phyloP scores from a whole-genome alignment of 495 filamentous ascomycete genomes.

The Coniosporium apollinis region DNA sequence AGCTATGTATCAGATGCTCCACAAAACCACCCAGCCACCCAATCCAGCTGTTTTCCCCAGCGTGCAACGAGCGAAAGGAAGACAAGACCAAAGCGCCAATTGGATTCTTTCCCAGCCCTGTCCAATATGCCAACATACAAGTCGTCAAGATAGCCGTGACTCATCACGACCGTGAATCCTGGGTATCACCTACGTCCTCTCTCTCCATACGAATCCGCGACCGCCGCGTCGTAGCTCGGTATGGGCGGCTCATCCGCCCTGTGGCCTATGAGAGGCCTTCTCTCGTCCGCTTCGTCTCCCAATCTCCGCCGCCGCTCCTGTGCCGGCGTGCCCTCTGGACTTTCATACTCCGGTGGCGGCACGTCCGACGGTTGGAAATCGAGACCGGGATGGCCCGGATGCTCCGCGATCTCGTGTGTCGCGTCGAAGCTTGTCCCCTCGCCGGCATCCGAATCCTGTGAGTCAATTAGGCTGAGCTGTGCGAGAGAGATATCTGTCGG shows the following conservation, averaged over 20 bases:
- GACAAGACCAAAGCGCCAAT: no score
- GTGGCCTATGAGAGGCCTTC: conserved; percentile 5
- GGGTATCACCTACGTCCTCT: no score
- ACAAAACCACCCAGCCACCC: no score
- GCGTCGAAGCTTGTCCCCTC: conserved; percentile 47
- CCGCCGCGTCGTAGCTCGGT: conserved; percentile 23
- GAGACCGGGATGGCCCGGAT: conserved; percentile 10
- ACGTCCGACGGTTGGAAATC: conserved; percentile 17
- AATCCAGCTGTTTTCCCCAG: no score
- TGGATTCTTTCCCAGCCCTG: no score
- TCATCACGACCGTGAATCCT: no score
- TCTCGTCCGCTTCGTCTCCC: no score
- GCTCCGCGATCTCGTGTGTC: conserved; percentile 16
- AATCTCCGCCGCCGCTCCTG: conserved; percentile 1
- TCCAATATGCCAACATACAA: no score
- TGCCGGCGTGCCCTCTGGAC: conserved; percentile 12
- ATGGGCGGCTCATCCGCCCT: conserved; percentile 12
- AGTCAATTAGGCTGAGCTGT: conserved; percentile 49
- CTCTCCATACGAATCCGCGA: no score
- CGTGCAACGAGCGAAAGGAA: no score
- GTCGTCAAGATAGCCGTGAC: no score
- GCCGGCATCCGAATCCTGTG: conserved; percentile 39
- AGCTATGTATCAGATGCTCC: no score
- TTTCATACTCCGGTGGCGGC: conserved; percentile 26
- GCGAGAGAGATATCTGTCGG: conserved; percentile 97